These are phyloP conservation scores for Pseudomassariella vexata DNA, from an alignment of 2,329 filamentous ascomycete species.

Conservation along the genomic window DNA sequence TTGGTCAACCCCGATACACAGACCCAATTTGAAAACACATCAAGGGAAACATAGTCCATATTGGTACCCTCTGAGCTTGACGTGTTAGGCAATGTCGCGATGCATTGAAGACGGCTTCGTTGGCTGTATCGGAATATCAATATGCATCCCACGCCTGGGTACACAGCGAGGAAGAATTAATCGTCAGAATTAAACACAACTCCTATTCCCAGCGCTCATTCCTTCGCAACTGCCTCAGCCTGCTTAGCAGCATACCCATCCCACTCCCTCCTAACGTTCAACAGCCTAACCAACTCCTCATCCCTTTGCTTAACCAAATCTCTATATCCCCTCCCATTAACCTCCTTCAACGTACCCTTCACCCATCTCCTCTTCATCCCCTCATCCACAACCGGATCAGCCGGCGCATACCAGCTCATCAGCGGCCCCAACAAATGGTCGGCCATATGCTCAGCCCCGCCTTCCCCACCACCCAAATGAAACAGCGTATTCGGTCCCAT, in stretches of 20 bases:
- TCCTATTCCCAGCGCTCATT: too few relatives aligned
- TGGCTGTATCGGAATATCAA: too few relatives aligned
- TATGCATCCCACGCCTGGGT: too few relatives aligned
- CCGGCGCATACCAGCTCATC: constrained; percentile 14
- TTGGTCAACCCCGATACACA: too few relatives aligned
- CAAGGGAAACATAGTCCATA: too few relatives aligned
- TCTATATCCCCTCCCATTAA: constrained; percentile 8
- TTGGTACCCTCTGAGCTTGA: too few relatives aligned
- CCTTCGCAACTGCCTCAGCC: too few relatives aligned
- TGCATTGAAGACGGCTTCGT: too few relatives aligned
- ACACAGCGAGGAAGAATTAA: too few relatives aligned
- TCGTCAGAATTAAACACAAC: too few relatives aligned
- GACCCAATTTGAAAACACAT: too few relatives aligned
- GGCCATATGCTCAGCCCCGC: constrained; percentile 12
- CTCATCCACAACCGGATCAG: constrained; percentile 14
- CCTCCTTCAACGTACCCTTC: constrained; percentile 9
- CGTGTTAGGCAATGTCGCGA: too few relatives aligned
- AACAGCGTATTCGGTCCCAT: constrained; percentile 14
- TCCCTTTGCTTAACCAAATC: constrained; percentile 12
- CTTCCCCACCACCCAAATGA: constrained; percentile 13
- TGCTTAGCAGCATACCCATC: constrained; percentile 11
- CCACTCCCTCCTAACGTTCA: constrained; percentile 13
- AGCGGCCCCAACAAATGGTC: constrained; percentile 14
- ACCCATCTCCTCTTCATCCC: constrained; percentile 13
- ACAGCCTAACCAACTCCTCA: constrained; percentile 12